Evolutionary conservation across 768 basidiomycete genomes (phyloP).

Genomic region (Hysterangium stoloniferum): DNA sequence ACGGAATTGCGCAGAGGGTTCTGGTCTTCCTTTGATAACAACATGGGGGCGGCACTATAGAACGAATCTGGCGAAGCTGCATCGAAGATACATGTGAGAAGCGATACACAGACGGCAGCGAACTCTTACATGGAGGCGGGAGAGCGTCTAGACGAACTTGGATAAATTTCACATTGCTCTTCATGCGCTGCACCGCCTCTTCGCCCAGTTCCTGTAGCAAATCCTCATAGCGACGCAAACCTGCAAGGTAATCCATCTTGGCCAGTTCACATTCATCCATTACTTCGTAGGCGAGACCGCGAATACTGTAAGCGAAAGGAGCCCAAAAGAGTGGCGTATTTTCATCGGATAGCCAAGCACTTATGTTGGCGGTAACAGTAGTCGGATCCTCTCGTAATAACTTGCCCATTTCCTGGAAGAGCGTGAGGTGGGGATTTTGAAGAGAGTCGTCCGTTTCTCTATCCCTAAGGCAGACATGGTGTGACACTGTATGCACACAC

Average conservation of each 20-base stretch:
- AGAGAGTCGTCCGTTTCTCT: not conserved
- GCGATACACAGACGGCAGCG: no score
- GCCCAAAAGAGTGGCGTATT: conserved; percentile 11
- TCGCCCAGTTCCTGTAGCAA: conserved; percentile 11
- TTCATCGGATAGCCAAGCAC: conserved; percentile 11
- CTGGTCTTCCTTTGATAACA: no score
- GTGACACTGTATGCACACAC: not conserved
- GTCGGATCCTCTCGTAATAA: conserved; percentile 12
- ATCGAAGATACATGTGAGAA: no score
- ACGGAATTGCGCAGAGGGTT: no score
- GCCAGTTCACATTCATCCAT: conserved; percentile 13
- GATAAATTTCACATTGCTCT: conserved; percentile 13
- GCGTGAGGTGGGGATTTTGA: conserved; percentile 8
- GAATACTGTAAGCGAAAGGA: conserved; percentile 13
- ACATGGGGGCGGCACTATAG: no score
- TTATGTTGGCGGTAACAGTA: conserved; percentile 11
- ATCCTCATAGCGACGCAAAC: conserved; percentile 9
- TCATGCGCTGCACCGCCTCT: conserved; percentile 11
- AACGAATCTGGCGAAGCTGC: no score
- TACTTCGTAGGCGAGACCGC: conserved; percentile 13
- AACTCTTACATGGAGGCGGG: conserved; percentile 8
- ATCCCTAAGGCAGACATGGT: not conserved
- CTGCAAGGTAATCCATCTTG: conserved; percentile 11
- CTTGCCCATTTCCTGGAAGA: conserved; percentile 12
- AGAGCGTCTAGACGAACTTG: conserved; percentile 9